phyloP scores from a whole-genome alignment of 352 stramenopile species.

The Phytophthora quininea region DNA sequence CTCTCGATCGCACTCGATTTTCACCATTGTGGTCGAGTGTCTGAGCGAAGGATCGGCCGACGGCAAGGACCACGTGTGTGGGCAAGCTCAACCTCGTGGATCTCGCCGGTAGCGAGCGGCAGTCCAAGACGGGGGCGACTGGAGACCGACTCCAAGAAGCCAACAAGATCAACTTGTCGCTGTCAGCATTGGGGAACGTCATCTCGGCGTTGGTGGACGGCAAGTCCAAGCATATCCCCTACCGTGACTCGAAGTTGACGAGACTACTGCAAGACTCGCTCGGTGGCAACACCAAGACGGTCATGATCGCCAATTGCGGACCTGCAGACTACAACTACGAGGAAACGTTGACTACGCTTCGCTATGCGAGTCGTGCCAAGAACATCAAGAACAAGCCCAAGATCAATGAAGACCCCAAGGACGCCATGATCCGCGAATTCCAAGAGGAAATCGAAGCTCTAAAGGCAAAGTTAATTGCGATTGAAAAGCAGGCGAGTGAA shows the following conservation, averaged over 20 bases:
- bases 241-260: slow-evolving; percentile 98
- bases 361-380: slow-evolving; percentile 98
- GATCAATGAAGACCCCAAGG: slow-evolving; percentile 98
- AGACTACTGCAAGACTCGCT: slow-evolving; percentile 96
- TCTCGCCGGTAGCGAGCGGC: slow-evolving; percentile 73
- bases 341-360: slow-evolving; percentile 92
- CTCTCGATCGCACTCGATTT: slow-evolving; percentile 98
- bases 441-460: slow-evolving; percentile 96
- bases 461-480: slow-evolving; percentile 80
- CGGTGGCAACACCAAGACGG: slow-evolving; percentile 97
- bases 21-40: slow-evolving; percentile 96
- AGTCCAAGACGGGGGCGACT: slow-evolving; percentile 77
- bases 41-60: slow-evolving; percentile 67
- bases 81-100: slow-evolving; percentile 96
- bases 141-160: slow-evolving; percentile 77
- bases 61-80: slow-evolving; percentile 93
- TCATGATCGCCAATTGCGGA: slow-evolving; percentile 98
- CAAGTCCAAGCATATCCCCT: slow-evolving; percentile 85
- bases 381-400: slow-evolving; percentile 99
- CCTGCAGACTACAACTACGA: slow-evolving; percentile 99
- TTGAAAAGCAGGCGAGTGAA: slow-evolving; percentile 56
- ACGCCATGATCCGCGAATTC: slow-evolving; percentile 97
- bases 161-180: slow-evolving; percentile 84
- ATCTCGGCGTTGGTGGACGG: slow-evolving; percentile 88
- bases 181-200: slow-evolving; percentile 86